Conservation (phyloP, 2,329 filamentous ascomycete species). For the Aspergillus carbonarius region DNA sequence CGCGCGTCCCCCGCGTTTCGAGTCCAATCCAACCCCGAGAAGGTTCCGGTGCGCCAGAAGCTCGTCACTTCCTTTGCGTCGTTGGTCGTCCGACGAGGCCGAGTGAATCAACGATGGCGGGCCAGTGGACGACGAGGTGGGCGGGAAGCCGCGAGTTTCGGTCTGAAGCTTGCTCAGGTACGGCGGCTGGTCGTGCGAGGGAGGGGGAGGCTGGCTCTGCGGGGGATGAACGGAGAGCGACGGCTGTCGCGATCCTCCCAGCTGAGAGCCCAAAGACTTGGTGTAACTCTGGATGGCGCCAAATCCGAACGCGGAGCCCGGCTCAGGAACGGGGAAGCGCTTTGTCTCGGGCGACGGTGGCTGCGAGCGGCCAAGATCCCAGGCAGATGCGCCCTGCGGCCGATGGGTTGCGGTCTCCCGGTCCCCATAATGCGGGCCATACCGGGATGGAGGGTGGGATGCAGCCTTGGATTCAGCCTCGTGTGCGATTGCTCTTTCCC, state of each 20-base stretch:
- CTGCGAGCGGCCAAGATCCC: conserved; percentile 40
- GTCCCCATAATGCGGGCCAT: conserved; percentile 33
- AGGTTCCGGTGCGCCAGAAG: conserved; percentile 65
- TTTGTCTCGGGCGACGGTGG: conserved; percentile 40
- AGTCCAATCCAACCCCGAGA: conserved; percentile 70
- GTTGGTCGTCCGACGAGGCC: conserved; percentile 37
- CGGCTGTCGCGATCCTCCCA: conserved; percentile 33
- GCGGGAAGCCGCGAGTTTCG: conserved; percentile 35
- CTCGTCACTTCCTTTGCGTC: conserved; percentile 53
- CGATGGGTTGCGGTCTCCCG: conserved; percentile 32
- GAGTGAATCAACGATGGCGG: conserved; percentile 27
- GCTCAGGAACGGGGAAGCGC: conserved; percentile 34
- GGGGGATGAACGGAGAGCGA: conserved; percentile 34
- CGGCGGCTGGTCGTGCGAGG: conserved; percentile 36
- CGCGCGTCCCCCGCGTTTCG: conserved; percentile 76
- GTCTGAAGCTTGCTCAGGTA: conserved; percentile 34
- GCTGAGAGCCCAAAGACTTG: conserved; percentile 42
- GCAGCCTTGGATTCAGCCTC: conserved; percentile 31
- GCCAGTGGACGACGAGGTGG: conserved; percentile 32
- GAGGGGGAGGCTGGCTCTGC: conserved; percentile 34
- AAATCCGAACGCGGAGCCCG: conserved; percentile 37
- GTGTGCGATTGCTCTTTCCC: conserved; percentile 30
- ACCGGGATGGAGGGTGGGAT: conserved; percentile 28
- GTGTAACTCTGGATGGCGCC: conserved; percentile 44
- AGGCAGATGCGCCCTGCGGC: conserved; percentile 27